These are phyloP conservation scores for Hyphodiscus sp. DNA, from an alignment of 2,329 filamentous ascomycete genomes.

Conservation along the genomic window DNA sequence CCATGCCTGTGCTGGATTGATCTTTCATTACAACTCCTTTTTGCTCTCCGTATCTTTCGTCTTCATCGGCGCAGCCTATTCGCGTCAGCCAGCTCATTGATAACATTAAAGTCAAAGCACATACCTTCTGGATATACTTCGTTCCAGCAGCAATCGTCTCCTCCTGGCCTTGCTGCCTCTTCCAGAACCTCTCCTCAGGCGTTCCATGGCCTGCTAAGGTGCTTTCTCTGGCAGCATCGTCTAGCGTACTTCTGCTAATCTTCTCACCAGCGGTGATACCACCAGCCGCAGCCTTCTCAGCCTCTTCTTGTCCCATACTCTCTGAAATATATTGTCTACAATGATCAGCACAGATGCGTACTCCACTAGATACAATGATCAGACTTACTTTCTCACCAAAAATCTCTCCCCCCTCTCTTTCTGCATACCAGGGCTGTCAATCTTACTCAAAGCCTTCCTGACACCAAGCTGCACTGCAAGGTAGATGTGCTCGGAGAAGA, in stretches of 20 bases:
- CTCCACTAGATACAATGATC: not conserved
- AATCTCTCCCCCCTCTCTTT: constrained; percentile 80
- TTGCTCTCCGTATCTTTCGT: constrained; percentile 10
- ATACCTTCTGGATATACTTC: constrained; percentile 44
- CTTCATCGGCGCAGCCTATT: constrained; percentile 10
- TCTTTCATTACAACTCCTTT: constrained; percentile 13
- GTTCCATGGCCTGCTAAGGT: constrained; percentile 43
- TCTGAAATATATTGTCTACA: constrained; percentile 52
- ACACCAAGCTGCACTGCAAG: constrained; percentile 70
- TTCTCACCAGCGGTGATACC: constrained; percentile 48
- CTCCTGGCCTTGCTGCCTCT: constrained; percentile 49
- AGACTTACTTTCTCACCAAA: constrained; percentile 67
- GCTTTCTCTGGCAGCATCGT: constrained; percentile 53
- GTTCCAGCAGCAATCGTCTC: constrained; percentile 53
- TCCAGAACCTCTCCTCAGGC: constrained; percentile 56
- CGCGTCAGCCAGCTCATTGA: not conserved
- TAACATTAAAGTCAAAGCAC: constrained; percentile 2
- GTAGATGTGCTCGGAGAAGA: constrained; percentile 86
- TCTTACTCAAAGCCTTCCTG: constrained; percentile 64
- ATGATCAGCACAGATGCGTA: constrained; percentile 1
- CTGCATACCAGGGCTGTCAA: constrained; percentile 81
- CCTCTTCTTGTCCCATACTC: constrained; percentile 53
- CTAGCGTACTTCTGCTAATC: constrained; percentile 58
- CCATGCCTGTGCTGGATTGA: not conserved
- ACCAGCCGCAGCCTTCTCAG: constrained; percentile 41